Evolutionary conservation across 2,329 filamentous ascomycete genomes (phyloP).

Genomic region (Paecilomyces dactylethromorphus): DNA sequence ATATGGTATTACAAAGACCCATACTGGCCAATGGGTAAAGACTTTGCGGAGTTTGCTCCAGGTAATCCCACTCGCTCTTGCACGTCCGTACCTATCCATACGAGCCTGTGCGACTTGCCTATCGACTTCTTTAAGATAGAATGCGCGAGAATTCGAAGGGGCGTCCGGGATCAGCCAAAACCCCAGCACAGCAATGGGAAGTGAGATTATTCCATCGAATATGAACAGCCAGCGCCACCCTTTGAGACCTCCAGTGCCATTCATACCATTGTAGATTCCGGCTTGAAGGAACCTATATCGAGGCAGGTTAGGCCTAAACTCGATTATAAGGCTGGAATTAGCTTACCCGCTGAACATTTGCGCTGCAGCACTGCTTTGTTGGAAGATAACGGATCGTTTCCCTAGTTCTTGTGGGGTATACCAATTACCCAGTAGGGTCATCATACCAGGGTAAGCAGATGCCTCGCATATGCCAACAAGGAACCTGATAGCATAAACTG

Average conservation of each 20-base stretch:
- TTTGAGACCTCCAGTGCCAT: slow-evolving; percentile 47
- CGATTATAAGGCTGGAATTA: background rate
- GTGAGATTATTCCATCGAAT: slow-evolving; percentile 45
- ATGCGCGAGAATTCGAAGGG: slow-evolving; percentile 30
- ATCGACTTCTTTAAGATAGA: slow-evolving; percentile 7
- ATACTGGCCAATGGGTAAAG: slow-evolving; percentile 6
- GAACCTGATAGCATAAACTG: slow-evolving; percentile 7
- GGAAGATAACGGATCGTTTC: slow-evolving; percentile 7
- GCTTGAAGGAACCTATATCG: slow-evolving; percentile 21
- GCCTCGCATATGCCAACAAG: slow-evolving; percentile 6
- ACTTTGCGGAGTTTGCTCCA: background rate
- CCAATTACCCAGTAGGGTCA: slow-evolving; percentile 5
- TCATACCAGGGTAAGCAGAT: slow-evolving; percentile 6
- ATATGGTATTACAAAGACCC: slow-evolving; percentile 5
- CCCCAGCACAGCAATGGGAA: slow-evolving; percentile 34
- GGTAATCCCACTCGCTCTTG: slow-evolving; percentile 1
- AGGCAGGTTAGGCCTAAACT: background rate
- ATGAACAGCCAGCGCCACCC: slow-evolving; percentile 58
- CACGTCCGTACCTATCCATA: slow-evolving; percentile 6
- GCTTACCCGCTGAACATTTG: slow-evolving; percentile 6
- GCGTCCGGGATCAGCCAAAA: slow-evolving; percentile 37
- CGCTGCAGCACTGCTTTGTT: slow-evolving; percentile 4
- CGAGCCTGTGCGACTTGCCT: slow-evolving; percentile 2
- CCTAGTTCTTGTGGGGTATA: slow-evolving; percentile 6
- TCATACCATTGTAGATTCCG: slow-evolving; percentile 54